Percentiles rank a stretch among this genome's conserved stretches.
phyloP scores from a whole-genome alignment of 2,329 filamentous ascomycete genomes.

The Diaporthe helianthi region DNA sequence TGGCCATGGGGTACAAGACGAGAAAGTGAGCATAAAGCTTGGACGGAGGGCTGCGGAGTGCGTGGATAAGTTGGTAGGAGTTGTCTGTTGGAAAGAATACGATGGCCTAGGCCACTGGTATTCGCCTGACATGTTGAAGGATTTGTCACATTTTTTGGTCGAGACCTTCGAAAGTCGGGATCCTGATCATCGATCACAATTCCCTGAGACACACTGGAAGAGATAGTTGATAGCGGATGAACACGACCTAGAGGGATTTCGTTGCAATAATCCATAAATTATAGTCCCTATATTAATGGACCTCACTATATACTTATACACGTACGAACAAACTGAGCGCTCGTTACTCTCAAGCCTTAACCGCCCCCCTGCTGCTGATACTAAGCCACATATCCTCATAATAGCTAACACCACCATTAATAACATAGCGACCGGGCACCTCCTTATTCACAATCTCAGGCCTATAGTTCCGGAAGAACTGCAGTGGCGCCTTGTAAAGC shows the following conservation, averaged over 20 bases:
- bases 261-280: neutral
- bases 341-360: neutral
- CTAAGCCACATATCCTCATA: constrained; percentile 50
- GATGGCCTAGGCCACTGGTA: constrained; percentile 54
- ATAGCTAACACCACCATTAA: constrained; percentile 52
- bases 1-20: constrained; percentile 52
- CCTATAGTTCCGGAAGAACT: constrained; percentile 51
- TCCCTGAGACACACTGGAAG: no score
- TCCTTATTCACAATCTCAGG: constrained; percentile 42
- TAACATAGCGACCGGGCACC: constrained; percentile 45
- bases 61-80: neutral
- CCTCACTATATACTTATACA: constrained; percentile 31
- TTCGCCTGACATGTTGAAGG: constrained; percentile 47
- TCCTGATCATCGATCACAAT: neutral
- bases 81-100: constrained; percentile 42
- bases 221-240: neutral
- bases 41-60: neutral
- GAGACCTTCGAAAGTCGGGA: accelerated
- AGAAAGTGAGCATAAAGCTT: constrained; percentile 45
- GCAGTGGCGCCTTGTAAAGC: constrained; percentile 49
- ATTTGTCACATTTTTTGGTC: constrained; percentile 44
- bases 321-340: neutral
- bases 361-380: constrained; percentile 35
- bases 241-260: accelerated
- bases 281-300: neutral